Evolutionary conservation across 495 filamentous ascomycete species (phyloP).

Genomic region (Parathielavia appendiculata): DNA sequence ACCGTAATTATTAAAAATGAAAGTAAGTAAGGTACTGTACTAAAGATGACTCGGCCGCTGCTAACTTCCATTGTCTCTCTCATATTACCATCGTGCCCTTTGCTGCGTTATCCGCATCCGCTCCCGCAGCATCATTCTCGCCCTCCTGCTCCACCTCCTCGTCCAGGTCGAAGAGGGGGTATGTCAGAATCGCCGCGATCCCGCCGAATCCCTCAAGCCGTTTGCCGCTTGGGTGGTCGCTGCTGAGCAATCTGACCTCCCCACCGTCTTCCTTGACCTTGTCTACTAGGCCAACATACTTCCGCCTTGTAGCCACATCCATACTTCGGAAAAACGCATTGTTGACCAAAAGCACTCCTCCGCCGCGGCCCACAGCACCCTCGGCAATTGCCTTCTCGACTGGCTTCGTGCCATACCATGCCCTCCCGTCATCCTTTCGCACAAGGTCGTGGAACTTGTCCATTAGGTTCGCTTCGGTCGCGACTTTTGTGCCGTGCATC

Average conservation of each 20-base stretch:
- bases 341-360: slow-evolving; percentile 77
- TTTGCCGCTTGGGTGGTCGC: slow-evolving; percentile 90
- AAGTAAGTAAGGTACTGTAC: no score
- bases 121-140: slow-evolving; percentile 26
- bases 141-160: slow-evolving; percentile 62
- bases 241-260: slow-evolving; percentile 81
- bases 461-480: slow-evolving; percentile 77
- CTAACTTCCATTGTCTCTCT: slow-evolving; percentile 2
- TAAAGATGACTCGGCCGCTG: no score
- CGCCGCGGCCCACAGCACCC: slow-evolving; percentile 82
- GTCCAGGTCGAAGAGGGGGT: slow-evolving; percentile 72
- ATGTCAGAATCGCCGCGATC: slow-evolving; percentile 86
- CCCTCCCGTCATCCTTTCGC: slow-evolving; percentile 78
- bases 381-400: slow-evolving; percentile 82
- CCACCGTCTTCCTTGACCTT: slow-evolving; percentile 86
- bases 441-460: slow-evolving; percentile 76
- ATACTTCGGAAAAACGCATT: slow-evolving; percentile 81
- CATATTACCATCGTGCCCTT: slow-evolving; percentile 37
- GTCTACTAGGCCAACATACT: slow-evolving; percentile 83
- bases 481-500: slow-evolving; percentile 80
- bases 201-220: slow-evolving; percentile 78
- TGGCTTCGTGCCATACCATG: slow-evolving; percentile 85
- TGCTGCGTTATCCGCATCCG: slow-evolving; percentile 3
- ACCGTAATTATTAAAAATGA: no score
- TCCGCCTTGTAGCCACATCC: slow-evolving; percentile 70